Conservation (phyloP, 2,329 filamentous ascomycete genomes). For the Malbranchea zuffiana region DNA sequence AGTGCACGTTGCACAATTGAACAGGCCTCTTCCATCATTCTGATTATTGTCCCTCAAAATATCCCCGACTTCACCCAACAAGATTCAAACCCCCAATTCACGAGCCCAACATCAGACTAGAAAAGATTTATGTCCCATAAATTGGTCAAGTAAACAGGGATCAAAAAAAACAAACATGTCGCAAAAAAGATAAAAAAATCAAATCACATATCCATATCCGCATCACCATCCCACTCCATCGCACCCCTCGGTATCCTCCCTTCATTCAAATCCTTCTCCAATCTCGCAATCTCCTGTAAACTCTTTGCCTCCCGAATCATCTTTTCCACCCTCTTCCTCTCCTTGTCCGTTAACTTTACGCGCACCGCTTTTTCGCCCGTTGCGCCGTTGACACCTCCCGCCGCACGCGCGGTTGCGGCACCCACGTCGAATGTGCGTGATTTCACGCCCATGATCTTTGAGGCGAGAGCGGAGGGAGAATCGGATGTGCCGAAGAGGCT, state of each 20-base stretch:
- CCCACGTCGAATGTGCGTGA: slow-evolving; percentile 59
- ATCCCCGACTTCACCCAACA: no score
- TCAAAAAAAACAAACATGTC: slow-evolving; percentile 3
- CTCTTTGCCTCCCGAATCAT: slow-evolving; percentile 82
- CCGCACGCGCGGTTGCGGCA: slow-evolving; percentile 25
- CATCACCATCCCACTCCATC: slow-evolving; percentile 24
- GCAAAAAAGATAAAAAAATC: slow-evolving; percentile 4
- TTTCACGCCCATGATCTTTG: slow-evolving; percentile 75
- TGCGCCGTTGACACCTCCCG: slow-evolving; percentile 31
- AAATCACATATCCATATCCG: slow-evolving; percentile 30
- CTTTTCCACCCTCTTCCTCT: slow-evolving; percentile 74
- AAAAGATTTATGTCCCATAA: no score
- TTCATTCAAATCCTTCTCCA: slow-evolving; percentile 89
- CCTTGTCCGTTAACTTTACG: slow-evolving; percentile 76
- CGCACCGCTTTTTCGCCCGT: slow-evolving; percentile 54
- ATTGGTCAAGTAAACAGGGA: no score
- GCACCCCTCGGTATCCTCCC: slow-evolving; percentile 66
- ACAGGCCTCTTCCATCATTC: no score
- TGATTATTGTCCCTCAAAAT: no score
- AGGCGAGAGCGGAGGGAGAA: slow-evolving; percentile 69
- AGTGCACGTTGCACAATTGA: no score
- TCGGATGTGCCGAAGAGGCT: slow-evolving; percentile 67
- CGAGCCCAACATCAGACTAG: no score
- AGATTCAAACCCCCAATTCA: no score
- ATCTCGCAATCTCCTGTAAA: slow-evolving; percentile 73